A percentile compares a stretch with the other conserved stretches of the same genome.
Evolutionary conservation across 2,329 filamentous ascomycete genomes (phyloP).

Genomic region (Fusarium haematococcum): DNA sequence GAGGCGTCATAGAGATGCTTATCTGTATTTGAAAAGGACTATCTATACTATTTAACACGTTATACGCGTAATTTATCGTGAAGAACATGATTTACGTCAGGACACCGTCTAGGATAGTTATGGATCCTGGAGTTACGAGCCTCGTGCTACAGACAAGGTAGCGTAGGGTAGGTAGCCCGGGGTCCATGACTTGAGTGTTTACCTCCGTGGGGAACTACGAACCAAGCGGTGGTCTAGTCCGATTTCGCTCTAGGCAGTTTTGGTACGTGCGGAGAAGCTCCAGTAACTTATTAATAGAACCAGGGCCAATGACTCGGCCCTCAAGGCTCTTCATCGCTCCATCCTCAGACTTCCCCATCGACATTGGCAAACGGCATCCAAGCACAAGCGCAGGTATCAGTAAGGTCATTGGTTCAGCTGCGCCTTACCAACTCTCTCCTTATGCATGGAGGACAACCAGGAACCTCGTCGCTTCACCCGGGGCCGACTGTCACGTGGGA

Average conservation of each 20-base stretch:
- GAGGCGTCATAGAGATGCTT: not conserved
- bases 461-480: slow-evolving; percentile 17
- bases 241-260: not conserved
- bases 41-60: not conserved
- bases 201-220: not conserved
- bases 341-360: not conserved
- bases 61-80: not conserved
- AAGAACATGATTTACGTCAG: not conserved
- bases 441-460: slow-evolving; percentile 62
- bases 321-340: not conserved
- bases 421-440: slow-evolving; percentile 44
- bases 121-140: not conserved
- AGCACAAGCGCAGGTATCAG: not conserved
- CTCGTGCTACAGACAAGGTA: not conserved
- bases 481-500: slow-evolving; percentile 23
- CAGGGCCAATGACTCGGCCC: not conserved
- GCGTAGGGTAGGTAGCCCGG: not conserved
- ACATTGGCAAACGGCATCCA: not conserved
- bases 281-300: too few relatives aligned
- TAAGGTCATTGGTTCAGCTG: not conserved
- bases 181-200: too few relatives aligned
- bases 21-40: too few relatives aligned
- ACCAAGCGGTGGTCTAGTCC: not conserved
- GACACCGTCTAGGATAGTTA: not conserved
- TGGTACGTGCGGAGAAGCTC: not conserved